Evolutionary conservation across 331 rosid species (phyloP).

Genomic region (Acacia concinna): DNA sequence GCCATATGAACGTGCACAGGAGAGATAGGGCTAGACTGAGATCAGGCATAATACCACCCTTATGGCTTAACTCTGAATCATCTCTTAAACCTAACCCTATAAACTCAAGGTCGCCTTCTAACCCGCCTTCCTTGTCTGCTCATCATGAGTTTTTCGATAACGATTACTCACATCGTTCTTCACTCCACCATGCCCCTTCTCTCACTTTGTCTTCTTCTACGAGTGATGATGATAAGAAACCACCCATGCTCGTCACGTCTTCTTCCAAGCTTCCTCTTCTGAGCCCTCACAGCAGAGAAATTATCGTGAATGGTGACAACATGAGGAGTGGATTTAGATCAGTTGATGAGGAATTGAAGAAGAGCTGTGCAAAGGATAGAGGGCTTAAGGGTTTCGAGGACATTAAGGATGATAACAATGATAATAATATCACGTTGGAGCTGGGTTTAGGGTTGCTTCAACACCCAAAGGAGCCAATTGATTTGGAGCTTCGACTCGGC

Average conservation of each 20-base stretch:
- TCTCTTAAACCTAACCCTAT: conserved; percentile 47
- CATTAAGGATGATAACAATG: conserved; percentile 18
- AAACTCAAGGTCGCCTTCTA: background rate
- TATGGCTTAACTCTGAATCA: conserved; percentile 40
- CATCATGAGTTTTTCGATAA: too few species aligned
- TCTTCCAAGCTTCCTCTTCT: conserved; percentile 23
- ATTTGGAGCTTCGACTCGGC: conserved; percentile 77
- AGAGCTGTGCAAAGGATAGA: conserved; percentile 23
- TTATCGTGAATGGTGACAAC: conserved; percentile 6
- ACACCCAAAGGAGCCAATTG: conserved; percentile 50
- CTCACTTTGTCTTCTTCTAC: conserved; percentile 36
- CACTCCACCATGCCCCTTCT: conserved; percentile 25
- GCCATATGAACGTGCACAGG: conserved; percentile 88
- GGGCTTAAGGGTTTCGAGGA: conserved; percentile 33
- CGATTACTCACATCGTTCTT: too few species aligned
- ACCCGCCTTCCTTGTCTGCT: background rate
- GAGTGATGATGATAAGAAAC: conserved; percentile 42
- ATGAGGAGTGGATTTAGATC: conserved; percentile 19
- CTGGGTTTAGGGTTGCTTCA: conserved; percentile 51
- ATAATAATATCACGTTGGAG: conserved; percentile 35
- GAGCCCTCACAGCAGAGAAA: conserved; percentile 35
- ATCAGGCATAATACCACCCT: conserved; percentile 41
- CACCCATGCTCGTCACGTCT: conserved; percentile 23
- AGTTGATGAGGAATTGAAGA: conserved; percentile 22
- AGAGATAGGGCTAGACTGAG: conserved; percentile 79